phyloP scores from a whole-genome alignment of 2,329 filamentous ascomycete genomes.

The Xylaria sp. region DNA sequence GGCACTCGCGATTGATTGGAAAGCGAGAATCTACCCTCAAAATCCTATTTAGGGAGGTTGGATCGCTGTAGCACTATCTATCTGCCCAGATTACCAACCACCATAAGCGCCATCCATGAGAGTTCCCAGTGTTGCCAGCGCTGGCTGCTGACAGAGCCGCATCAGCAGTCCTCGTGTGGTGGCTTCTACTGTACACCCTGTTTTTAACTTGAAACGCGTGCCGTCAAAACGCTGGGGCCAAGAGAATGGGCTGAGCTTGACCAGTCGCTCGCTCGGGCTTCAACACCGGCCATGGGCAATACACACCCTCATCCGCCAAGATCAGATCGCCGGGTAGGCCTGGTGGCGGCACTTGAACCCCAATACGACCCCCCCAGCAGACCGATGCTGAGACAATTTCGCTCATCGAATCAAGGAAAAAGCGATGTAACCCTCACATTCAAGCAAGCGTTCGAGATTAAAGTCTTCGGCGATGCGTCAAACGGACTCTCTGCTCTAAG shows the following conservation, averaged over 20 bases:
- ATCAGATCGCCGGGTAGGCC: background rate
- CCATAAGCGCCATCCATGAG: background rate
- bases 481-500: too few species aligned
- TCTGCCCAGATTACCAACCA: background rate
- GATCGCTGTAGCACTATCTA: too few species aligned
- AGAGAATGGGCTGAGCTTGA: background rate
- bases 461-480: too few species aligned
- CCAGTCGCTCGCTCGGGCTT: background rate
- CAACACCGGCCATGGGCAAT: background rate
- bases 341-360: too few species aligned
- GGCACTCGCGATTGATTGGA: background rate
- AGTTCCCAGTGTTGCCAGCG: background rate
- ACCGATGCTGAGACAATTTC: background rate
- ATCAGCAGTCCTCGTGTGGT: constrained; percentile 23
- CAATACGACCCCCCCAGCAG: background rate
- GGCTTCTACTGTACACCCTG: background rate
- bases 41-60: too few species aligned
- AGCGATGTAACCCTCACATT: too few species aligned
- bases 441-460: too few species aligned
- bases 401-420: background rate
- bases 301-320: too few species aligned
- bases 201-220: background rate
- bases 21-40: background rate
- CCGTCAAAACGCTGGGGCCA: too few species aligned
- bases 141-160: constrained; percentile 31